phyloP scores from a whole-genome alignment of 345 rosid species.

The Populus simonii region DNA sequence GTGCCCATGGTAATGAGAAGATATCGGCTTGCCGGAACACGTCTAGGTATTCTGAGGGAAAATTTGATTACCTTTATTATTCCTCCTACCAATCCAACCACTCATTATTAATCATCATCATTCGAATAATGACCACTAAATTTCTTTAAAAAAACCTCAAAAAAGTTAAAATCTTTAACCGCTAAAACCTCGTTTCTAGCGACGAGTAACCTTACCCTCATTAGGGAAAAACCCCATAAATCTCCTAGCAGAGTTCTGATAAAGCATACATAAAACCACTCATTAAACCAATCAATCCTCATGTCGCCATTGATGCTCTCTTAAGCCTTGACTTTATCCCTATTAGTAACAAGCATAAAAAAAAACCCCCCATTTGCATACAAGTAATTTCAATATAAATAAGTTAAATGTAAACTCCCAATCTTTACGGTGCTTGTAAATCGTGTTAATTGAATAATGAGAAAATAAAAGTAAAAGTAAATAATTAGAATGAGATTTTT shows the following conservation, averaged over 20 bases:
- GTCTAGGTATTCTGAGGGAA: too few relatives aligned
- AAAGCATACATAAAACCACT: conserved; percentile 99
- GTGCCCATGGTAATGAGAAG: too few relatives aligned
- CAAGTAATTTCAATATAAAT: background rate
- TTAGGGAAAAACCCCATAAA: conserved; percentile 95
- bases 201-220: conserved; percentile 70
- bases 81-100: background rate
- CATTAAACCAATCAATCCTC: conserved; percentile 91
- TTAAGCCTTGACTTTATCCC: conserved; percentile 85
- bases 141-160: background rate
- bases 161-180: background rate
- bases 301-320: conserved; percentile 97
- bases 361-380: background rate
- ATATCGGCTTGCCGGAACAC: too few relatives aligned
- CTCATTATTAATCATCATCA: background rate
- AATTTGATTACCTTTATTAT: too few relatives aligned
- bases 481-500: too few relatives aligned
- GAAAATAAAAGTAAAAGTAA: too few relatives aligned
- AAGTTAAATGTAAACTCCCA: too few relatives aligned
- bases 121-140: background rate
- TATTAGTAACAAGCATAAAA: conserved; percentile 11
- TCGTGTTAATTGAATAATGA: too few relatives aligned
- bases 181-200: conserved; percentile 23
- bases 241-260: conserved; percentile 92
- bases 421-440: too few relatives aligned